phyloP scores from a whole-genome alignment of 768 basidiomycete genomes.

The Psilocybe sp. region DNA sequence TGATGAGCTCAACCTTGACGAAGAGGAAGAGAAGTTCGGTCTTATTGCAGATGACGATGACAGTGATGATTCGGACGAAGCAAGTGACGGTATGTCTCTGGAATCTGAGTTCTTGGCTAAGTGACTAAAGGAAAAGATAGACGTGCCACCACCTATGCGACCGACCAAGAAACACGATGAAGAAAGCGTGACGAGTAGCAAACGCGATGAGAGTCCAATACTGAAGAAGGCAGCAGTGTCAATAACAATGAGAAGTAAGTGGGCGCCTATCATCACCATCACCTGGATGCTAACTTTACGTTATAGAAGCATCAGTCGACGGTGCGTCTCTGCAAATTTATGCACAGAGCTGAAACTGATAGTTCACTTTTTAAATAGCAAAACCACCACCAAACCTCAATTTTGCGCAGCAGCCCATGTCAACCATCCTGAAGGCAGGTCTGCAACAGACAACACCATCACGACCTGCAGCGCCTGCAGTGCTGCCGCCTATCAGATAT shows the following conservation, averaged over 20 bases:
- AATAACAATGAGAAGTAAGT: conserved; percentile 71
- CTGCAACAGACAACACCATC: conserved; percentile 52
- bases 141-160: conserved; percentile 52
- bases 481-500: conserved; percentile 82
- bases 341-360: neutral
- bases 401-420: conserved; percentile 75
- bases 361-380: conserved; percentile 27
- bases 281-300: conserved; percentile 12
- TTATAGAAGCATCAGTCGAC: conserved; percentile 68
- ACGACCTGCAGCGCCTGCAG: conserved; percentile 45
- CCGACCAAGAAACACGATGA: conserved; percentile 79
- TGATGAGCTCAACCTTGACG: conserved; percentile 95
- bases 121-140: conserved; percentile 26
- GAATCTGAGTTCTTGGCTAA: neutral
- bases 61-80: conserved; percentile 72
- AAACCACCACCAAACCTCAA: conserved; percentile 82
- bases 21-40: conserved; percentile 94
- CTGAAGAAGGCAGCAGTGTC: conserved; percentile 71
- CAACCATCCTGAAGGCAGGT: conserved; percentile 72
- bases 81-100: conserved; percentile 60
- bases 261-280: conserved; percentile 2
- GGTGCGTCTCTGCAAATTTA: conserved; percentile 37
- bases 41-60: conserved; percentile 74
- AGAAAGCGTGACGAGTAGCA: conserved; percentile 70
- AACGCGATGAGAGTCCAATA: conserved; percentile 75